Percentiles rank a stretch among this genome's conserved stretches.
These are phyloP conservation scores for Aspergillus leporis DNA, from an alignment of 495 filamentous ascomycete species.

Conservation along the genomic window DNA sequence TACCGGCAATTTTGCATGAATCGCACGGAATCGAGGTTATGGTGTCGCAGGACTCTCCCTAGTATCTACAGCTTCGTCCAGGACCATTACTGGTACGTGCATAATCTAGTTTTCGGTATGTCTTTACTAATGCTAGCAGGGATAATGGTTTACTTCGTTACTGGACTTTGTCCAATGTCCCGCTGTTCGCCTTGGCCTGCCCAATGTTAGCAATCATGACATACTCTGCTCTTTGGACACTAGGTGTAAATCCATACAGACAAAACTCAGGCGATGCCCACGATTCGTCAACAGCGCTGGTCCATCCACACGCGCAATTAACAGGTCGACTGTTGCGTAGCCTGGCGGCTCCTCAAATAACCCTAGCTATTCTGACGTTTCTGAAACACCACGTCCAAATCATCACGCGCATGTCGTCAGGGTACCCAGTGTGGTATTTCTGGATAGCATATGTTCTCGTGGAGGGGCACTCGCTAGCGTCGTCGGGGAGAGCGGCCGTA, in stretches of 20 bases:
- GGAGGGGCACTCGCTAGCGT: not conserved
- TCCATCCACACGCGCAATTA: not conserved
- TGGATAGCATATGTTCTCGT: conserved; percentile 9
- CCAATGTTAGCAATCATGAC: conserved; percentile 10
- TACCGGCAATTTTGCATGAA: conserved; percentile 9
- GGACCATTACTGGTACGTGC: conserved; percentile 12
- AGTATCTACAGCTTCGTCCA: conserved; percentile 14
- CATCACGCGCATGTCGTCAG: conserved; percentile 11
- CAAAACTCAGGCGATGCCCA: not conserved
- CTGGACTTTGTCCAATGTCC: conserved; percentile 13
- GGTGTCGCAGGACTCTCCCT: conserved; percentile 5
- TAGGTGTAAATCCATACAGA: not conserved
- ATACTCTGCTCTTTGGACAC: conserved; percentile 2
- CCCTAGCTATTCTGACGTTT: conserved; percentile 1
- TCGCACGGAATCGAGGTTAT: not conserved
- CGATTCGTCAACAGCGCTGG: not conserved
- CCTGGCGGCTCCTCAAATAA: conserved; percentile 8
- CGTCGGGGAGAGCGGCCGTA: not conserved
- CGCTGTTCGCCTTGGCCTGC: conserved; percentile 6
- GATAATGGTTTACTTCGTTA: conserved; percentile 13
- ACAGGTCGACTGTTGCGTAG: conserved; percentile 11
- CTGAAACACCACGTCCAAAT: conserved; percentile 12
- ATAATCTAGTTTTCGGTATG: not conserved
- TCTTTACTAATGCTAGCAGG: not conserved
- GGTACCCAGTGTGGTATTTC: conserved; percentile 12